Percentiles rank a stretch among this genome's conserved stretches.
Evolutionary conservation across 805 yeast species (phyloP).

Genomic region (Blastobotrys chiropterorum): DNA sequence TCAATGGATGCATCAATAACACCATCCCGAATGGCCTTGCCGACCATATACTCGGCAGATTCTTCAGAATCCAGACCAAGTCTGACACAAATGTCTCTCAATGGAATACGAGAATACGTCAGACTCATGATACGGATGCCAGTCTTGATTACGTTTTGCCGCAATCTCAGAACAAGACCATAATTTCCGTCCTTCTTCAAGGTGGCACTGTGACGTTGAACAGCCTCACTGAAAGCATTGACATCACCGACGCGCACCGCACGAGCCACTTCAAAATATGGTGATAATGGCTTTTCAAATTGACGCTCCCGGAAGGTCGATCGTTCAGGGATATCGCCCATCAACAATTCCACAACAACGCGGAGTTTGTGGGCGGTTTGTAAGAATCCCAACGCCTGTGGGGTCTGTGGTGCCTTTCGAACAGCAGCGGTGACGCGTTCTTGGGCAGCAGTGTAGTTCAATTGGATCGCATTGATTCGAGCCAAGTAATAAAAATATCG

Average conservation of each 20-base stretch:
- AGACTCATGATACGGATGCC: slow-evolving; percentile 91
- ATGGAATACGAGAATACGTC: slow-evolving; percentile 83
- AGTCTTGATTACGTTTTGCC: slow-evolving; percentile 96
- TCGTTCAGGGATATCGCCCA: slow-evolving; percentile 95
- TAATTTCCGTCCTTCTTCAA: slow-evolving; percentile 74
- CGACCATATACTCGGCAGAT: slow-evolving; percentile 92
- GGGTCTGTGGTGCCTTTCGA: slow-evolving; percentile 91
- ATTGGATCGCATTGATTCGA: slow-evolving; percentile 84
- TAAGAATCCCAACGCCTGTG: slow-evolving; percentile 75
- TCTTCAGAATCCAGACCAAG: slow-evolving; percentile 90
- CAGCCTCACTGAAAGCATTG: slow-evolving; percentile 65
- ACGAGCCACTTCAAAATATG: slow-evolving; percentile 80
- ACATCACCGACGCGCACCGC: slow-evolving; percentile 93
- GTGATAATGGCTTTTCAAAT: slow-evolving; percentile 56
- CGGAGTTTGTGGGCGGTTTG: slow-evolving; percentile 85
- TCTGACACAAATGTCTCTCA: slow-evolving; percentile 89
- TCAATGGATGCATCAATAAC: slow-evolving; percentile 93
- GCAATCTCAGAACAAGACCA: slow-evolving; percentile 77
- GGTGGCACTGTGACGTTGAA: slow-evolving; percentile 52
- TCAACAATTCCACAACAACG: slow-evolving; percentile 81
- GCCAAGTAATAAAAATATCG: slow-evolving; percentile 89
- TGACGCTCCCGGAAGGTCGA: slow-evolving; percentile 64
- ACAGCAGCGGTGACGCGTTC: slow-evolving; percentile 91
- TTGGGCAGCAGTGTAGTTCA: slow-evolving; percentile 84
- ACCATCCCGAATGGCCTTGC: slow-evolving; percentile 95